phyloP scores from a whole-genome alignment of 306 rosid species.

The Coriaria nepalensis region DNA sequence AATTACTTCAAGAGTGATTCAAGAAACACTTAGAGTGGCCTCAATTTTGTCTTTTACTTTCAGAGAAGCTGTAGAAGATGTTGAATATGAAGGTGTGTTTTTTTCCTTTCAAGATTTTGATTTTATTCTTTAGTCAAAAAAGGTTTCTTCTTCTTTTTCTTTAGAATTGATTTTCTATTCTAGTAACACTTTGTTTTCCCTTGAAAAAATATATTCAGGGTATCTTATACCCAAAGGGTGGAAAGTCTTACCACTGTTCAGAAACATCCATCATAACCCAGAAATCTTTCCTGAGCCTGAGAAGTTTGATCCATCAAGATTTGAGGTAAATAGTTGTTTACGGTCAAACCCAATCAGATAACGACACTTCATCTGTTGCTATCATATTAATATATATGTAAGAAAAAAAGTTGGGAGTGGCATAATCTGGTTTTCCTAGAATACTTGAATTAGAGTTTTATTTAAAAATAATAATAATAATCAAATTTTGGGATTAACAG shows the following conservation, averaged over 20 bases:
- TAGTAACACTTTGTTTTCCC: no score
- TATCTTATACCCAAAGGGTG: constrained; percentile 93
- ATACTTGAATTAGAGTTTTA: neutral
- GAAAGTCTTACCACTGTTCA: constrained; percentile 90
- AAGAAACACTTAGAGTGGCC: constrained; percentile 87
- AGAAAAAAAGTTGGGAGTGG: neutral
- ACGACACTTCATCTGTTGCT: no score
- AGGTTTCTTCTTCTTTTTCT: neutral
- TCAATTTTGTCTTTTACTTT: constrained; percentile 85
- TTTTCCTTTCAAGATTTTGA: neutral
- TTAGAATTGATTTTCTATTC: no score
- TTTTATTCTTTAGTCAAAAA: neutral
- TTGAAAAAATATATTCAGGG: constrained; percentile 20
- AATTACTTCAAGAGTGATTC: constrained; percentile 69
- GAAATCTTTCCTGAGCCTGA: constrained; percentile 67
- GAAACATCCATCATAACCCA: constrained; percentile 87
- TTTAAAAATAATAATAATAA: neutral
- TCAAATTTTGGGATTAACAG: constrained; percentile 20
- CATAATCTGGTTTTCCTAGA: no score
- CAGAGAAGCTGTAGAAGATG: constrained; percentile 91
- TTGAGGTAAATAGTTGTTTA: constrained; percentile 44
- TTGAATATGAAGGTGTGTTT: constrained; percentile 70
- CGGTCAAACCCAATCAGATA: no score
- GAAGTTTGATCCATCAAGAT: constrained; percentile 86
- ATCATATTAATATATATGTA: no score